Base-by-base conservation (phyloP, 2,329 filamentous ascomycete genomes). In the Pseudogymnoascus sp. region DNA sequence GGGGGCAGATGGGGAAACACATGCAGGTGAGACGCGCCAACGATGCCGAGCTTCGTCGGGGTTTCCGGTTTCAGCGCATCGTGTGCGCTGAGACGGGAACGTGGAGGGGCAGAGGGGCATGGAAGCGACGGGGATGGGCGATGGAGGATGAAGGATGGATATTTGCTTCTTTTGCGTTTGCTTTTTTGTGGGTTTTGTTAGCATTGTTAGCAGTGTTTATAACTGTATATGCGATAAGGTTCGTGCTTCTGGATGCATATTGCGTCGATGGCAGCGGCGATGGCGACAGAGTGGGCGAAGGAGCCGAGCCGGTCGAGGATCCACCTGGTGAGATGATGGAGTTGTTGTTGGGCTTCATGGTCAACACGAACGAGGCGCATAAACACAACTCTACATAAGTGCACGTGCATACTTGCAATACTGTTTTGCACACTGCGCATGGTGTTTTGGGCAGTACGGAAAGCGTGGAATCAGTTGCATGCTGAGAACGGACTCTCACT, bases 201-300 rank as follows among this genome's bases (percentile, higher is more conserved):
- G 44, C 27, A 51, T n/a, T 31, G 44, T 10, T 31, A 51, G 31
- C 31, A 51, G 27, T 31, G 44, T 51, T 10, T 31, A 51, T 51
- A 51, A 51, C 44, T 31, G 44, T 51, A 51, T 51, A 51, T 31
- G 17, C 44, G 27, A 51, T 51, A 51, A 51, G 44, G 44, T 51
- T 51, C 44, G 44, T 51, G 44, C 44, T 51, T 51, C 44, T 51
- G 44, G 44, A 51, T 51, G 27, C 27, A 51, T 51, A 51, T 51
- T 51, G 44, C 44, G 44, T 31, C n/a, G 44, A 51, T 51, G 44
- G 44, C 27, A 51, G 25, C 27, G 27, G n/a, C 44, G 27, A 51
- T 51, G 44, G 44, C 44, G 44, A 51, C 44, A 51, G 44, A 51
- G 44, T 51, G 44, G 44, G 27, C 8, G 44, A 51, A n/a, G 44